A percentile compares a stretch with the other conserved stretches of the same genome.
Conservation (phyloP, 345 rosid species). For the Murraya koenigii region DNA sequence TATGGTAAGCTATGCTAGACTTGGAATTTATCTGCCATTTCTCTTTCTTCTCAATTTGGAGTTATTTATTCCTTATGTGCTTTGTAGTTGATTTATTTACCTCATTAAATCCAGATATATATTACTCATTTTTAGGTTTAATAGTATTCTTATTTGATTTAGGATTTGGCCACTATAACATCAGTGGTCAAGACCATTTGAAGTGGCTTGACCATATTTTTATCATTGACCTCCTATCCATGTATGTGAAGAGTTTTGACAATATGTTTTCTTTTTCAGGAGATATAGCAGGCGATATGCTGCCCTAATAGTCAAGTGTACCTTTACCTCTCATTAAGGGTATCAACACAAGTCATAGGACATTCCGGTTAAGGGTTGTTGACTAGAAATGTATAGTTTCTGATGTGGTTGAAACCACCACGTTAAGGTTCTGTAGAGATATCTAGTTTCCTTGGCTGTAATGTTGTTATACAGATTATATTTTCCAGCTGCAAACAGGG, state of each 20-base stretch:
- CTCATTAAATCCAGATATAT: neutral
- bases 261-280: conserved; percentile 18
- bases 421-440: neutral
- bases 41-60: neutral
- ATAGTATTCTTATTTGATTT: too few relatives aligned
- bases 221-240: neutral
- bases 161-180: neutral
- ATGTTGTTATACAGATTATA: neutral
- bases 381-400: neutral
- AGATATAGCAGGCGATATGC: conserved; percentile 21
- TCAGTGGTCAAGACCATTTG: neutral
- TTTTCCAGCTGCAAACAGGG: neutral
- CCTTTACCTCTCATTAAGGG: neutral
- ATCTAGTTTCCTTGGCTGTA: neutral
- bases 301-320: neutral
- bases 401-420: neutral
- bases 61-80: neutral
- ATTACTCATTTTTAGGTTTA: too few relatives aligned
- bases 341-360: neutral
- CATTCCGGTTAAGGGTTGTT: neutral
- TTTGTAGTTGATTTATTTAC: neutral
- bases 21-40: neutral
- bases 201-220: neutral
- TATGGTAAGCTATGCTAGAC: neutral
- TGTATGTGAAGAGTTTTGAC: neutral